Conservation (phyloP, 2,329 filamentous ascomycete species). For the Sporothrix globosa region DNA sequence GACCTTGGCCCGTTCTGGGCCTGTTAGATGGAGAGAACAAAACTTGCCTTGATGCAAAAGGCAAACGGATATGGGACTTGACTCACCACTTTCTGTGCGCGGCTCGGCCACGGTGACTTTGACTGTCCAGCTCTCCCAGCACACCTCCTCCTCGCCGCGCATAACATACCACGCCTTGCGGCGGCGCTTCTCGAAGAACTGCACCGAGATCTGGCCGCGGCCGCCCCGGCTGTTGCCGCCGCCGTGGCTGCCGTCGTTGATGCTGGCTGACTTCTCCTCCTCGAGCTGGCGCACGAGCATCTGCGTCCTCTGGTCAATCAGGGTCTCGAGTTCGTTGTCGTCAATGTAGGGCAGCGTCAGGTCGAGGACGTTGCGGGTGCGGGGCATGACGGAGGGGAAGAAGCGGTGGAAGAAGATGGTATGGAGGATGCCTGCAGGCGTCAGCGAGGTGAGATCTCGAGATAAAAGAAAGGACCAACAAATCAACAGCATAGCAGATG, state of each 20-base stretch:
- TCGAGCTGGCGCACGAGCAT: constrained; percentile 78
- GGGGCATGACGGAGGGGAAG: constrained; percentile 83
- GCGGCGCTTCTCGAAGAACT: constrained; percentile 93
- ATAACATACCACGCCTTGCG: constrained; percentile 75
- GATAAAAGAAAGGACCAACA: constrained; percentile 36
- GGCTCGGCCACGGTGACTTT: constrained; percentile 93
- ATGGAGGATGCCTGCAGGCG: constrained; percentile 75
- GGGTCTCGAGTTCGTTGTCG: constrained; percentile 86
- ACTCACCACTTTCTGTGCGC: constrained; percentile 78
- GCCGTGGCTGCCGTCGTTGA: constrained; percentile 40
- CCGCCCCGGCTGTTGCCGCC: constrained; percentile 49
- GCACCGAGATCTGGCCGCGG: constrained; percentile 77
- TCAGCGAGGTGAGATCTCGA: constrained; percentile 7
- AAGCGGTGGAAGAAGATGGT: constrained; percentile 99
- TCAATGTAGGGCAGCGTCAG: constrained; percentile 86
- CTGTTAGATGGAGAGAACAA: constrained; percentile 42
- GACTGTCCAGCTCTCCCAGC: constrained; percentile 95
- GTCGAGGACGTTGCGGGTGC: constrained; percentile 86
- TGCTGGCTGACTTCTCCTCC: constrained; percentile 52
- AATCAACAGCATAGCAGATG: too few species aligned
- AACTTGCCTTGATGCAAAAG: too few species aligned
- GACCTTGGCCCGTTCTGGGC: constrained; percentile 89
- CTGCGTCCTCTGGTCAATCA: constrained; percentile 86
- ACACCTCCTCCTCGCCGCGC: constrained; percentile 82
- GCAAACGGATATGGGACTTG: neutral